These are phyloP conservation scores for Tolypocladium tropicale DNA, from an alignment of 2,329 filamentous ascomycete species.

Conservation along the genomic window DNA sequence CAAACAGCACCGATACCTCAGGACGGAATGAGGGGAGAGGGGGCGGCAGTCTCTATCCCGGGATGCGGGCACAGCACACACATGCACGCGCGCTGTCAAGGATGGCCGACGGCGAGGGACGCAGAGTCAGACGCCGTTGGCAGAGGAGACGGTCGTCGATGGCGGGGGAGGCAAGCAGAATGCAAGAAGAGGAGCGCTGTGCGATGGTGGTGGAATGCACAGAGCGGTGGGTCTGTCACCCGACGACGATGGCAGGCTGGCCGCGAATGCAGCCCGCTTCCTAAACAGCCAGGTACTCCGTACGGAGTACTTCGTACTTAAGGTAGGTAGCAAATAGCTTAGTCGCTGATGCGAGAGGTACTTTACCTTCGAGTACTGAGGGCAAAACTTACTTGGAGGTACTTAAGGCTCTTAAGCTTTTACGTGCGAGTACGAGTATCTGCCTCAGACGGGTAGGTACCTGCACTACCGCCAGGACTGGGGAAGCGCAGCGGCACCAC, in stretches of 20 bases:
- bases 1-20: background rate
- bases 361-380: no score
- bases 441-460: no score
- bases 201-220: background rate
- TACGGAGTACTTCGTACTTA: no score
- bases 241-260: background rate
- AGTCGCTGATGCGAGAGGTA: no score
- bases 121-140: background rate
- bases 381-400: no score
- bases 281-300: no score
- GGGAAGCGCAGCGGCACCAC: no score
- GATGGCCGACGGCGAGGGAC: background rate
- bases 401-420: no score
- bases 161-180: background rate
- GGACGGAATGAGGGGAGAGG: slow-evolving; percentile 1
- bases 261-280: no score
- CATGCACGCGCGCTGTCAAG: background rate
- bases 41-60: background rate
- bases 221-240: background rate
- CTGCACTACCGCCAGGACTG: no score
- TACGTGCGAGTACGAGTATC: no score
- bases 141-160: background rate
- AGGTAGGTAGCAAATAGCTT: no score
- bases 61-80: background rate
- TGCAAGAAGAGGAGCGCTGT: background rate